phyloP scores from a whole-genome alignment of 768 basidiomycete genomes.

The Butyriboletus loyo region DNA sequence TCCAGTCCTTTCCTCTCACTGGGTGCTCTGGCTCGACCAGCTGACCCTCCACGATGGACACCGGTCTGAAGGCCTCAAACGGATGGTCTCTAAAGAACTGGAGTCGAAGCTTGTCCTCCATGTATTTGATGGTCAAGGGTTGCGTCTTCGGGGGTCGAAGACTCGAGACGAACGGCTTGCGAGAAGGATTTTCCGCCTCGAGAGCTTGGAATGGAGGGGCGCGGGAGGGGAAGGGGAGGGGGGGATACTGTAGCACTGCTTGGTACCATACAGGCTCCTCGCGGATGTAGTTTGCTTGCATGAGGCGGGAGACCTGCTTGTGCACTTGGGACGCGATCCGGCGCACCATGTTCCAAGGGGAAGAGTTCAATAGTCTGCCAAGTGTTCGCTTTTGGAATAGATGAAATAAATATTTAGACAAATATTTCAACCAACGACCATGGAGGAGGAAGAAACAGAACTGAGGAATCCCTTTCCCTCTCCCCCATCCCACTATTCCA shows the following conservation, averaged over 20 bases:
- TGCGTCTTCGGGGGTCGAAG: slow-evolving; percentile 39
- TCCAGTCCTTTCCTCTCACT: slow-evolving; percentile 66
- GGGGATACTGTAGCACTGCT: slow-evolving; percentile 85
- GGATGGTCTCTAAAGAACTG: slow-evolving; percentile 97
- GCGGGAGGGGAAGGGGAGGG: slow-evolving; percentile 78
- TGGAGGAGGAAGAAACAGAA: slow-evolving; percentile 68
- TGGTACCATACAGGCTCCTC: slow-evolving; percentile 79
- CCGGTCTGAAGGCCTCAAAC: slow-evolving; percentile 87
- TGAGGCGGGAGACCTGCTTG: slow-evolving; percentile 77
- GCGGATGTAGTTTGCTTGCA: slow-evolving; percentile 60
- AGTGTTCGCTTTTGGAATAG: not conserved
- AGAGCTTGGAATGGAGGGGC: slow-evolving; percentile 49
- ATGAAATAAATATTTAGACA: not conserved
- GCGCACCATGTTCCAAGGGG: slow-evolving; percentile 54
- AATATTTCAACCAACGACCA: slow-evolving; percentile 4
- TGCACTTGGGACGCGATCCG: slow-evolving; percentile 86
- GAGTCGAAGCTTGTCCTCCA: slow-evolving; percentile 81
- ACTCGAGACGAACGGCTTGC: slow-evolving; percentile 23
- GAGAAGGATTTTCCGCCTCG: slow-evolving; percentile 38
- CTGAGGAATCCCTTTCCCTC: slow-evolving; percentile 87
- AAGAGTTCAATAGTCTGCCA: not conserved
- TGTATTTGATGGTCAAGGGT: slow-evolving; percentile 65
- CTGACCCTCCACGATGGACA: slow-evolving; percentile 70
- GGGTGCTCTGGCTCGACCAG: slow-evolving; percentile 54
- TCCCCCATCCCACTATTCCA: slow-evolving; percentile 79